Evolutionary conservation across 495 filamentous ascomycete genomes (phyloP), one percentile per base, ranked within the genome.

Genomic region (Ramalina intermedia): DNA sequence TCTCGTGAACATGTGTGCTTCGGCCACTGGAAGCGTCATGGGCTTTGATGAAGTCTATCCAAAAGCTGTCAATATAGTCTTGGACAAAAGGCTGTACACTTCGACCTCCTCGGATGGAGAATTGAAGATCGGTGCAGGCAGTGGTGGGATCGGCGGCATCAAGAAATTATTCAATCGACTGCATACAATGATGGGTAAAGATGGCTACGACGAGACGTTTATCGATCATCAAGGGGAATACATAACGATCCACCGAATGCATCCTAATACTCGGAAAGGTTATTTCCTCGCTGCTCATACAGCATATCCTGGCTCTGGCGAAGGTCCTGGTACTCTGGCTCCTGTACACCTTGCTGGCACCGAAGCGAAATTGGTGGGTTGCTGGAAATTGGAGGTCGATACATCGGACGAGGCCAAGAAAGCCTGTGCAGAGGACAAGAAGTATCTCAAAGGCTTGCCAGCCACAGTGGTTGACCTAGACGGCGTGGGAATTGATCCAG

Each of bases 1-100:
- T 16, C 72, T 99, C 11, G 89, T 96, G 18, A 79, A 78, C 46
- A 95, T 99, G 87, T 99, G 93, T 63, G 79, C 87, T 21, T 94
- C 84, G 53, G 85, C 88, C 1, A 86, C 81, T 26, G 93, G 93
- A 27, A 95, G 89, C 58, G 93, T 96, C 16, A 91, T 96, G 81
- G 93, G 93, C n/a, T 96, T 94, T 58, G 93, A 99, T 58, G 93
- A 99, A 61, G 74, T 96, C 47, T 99, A 99, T 58, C 93, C 93
- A 4, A 80, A 81, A 47, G 69, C 94, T 43, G 76, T 96, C 18
- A 86, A 99, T 56, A 75, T 99, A 18, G 93, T 99, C 13, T 70
- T 79, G 39, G 93, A 99, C 58, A 89, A 75, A 16, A 74, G 93
- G 39, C 66, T 80, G 3, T 99, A 99, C 60, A 68, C 76, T 7